These are phyloP conservation scores for Boeremia exigua DNA, from an alignment of 2,329 filamentous ascomycete species.

Conservation along the genomic window DNA sequence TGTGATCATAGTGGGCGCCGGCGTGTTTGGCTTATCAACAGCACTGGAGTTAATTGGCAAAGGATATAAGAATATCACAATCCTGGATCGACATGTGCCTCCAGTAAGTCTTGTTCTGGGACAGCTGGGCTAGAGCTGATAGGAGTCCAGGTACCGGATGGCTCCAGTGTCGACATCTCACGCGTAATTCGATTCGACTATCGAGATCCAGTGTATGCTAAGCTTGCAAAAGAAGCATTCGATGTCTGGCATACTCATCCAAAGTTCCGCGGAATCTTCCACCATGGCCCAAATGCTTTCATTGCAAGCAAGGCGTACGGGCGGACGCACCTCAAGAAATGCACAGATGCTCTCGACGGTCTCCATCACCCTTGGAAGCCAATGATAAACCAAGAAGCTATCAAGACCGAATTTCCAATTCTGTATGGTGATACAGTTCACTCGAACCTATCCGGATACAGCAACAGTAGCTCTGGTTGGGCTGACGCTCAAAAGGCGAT, in stretches of 20 bases:
- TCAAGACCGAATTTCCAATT: conserved; percentile 33
- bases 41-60: conserved; percentile 68
- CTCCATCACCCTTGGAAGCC: conserved; percentile 28
- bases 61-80: conserved; percentile 15
- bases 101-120: neutral
- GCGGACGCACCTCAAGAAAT: conserved; percentile 3
- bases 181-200: conserved; percentile 49
- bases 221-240: conserved; percentile 36
- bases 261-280: conserved; percentile 58
- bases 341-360: conserved; percentile 30
- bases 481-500: conserved; percentile 28
- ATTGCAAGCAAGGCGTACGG: conserved; percentile 40
- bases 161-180: conserved; percentile 50
- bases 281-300: conserved; percentile 51
- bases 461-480: conserved; percentile 20
- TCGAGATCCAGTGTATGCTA: conserved; percentile 34
- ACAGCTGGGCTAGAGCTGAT: neutral
- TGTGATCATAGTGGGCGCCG: conserved; percentile 52
- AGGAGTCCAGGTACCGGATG: conserved; percentile 30
- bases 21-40: conserved; percentile 63
- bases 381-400: conserved; percentile 27
- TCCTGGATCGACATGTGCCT: conserved; percentile 16
- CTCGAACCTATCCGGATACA: conserved; percentile 14
- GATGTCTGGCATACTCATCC: conserved; percentile 9
- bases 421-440: conserved; percentile 1